These are phyloP conservation scores for Terfezia boudieri DNA, from an alignment of 495 filamentous ascomycete genomes.

Conservation along the genomic window DNA sequence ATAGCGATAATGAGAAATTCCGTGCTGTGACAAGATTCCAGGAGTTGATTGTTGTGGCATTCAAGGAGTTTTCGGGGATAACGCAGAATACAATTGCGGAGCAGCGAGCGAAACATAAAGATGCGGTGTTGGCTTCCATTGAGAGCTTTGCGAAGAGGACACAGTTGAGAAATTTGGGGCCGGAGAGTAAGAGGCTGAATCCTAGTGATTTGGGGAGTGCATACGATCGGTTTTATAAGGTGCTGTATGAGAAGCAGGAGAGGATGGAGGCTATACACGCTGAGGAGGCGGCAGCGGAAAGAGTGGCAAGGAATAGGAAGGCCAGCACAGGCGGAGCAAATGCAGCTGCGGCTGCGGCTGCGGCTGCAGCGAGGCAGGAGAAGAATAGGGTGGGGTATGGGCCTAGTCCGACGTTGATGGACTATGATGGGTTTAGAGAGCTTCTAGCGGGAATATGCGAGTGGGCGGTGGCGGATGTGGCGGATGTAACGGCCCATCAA, in stretches of 20 bases:
- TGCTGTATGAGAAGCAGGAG: conserved; percentile 76
- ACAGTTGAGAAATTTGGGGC: conserved; percentile 83
- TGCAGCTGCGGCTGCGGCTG: conserved; percentile 15
- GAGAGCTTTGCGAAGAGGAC: conserved; percentile 95
- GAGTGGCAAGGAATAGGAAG: not conserved
- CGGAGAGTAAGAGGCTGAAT: conserved; percentile 75
- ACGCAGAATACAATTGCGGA: conserved; percentile 82
- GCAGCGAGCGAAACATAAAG: conserved; percentile 75
- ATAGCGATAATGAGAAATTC: conserved; percentile 78
- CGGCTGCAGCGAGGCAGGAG: conserved; percentile 13
- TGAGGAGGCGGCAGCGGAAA: conserved; percentile 30
- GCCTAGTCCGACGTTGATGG: conserved; percentile 73
- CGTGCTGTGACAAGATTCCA: conserved; percentile 87
- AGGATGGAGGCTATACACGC: conserved; percentile 55
- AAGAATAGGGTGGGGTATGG: conserved; percentile 58
- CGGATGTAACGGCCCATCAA: conserved; percentile 33
- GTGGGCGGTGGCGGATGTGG: conserved; percentile 67
- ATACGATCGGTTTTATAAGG: conserved; percentile 80
- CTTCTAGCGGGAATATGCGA: conserved; percentile 70
- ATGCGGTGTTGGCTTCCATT: conserved; percentile 74
- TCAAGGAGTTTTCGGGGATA: conserved; percentile 90
- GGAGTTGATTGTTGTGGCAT: conserved; percentile 94
- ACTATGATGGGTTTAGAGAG: conserved; percentile 85
- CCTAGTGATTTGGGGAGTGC: conserved; percentile 66
- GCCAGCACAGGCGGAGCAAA: not conserved